Conservation (phyloP, 352 stramenopile species). For the Peronospora belbahrii region DNA sequence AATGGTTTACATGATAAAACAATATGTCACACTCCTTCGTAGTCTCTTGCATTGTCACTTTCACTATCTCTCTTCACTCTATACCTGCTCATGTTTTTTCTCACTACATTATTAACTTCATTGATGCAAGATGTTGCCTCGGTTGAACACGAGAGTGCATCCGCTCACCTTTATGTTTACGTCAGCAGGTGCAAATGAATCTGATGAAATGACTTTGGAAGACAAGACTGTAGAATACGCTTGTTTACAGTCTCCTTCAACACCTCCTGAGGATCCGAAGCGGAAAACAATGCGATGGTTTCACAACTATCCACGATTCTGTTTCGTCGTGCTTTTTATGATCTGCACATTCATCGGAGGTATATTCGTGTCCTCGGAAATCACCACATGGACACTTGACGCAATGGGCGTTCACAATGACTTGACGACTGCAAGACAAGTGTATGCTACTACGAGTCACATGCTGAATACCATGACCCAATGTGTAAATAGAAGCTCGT, state of each 20-base stretch:
- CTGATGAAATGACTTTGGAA: not conserved
- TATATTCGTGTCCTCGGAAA: slow-evolving; percentile 31
- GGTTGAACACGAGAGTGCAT: slow-evolving; percentile 19
- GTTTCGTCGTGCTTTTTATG: slow-evolving; percentile 48
- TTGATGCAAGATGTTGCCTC: slow-evolving; percentile 11
- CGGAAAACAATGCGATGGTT: slow-evolving; percentile 19
- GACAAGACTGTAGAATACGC: slow-evolving; percentile 7
- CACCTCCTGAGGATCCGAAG: not conserved
- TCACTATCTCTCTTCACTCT: not conserved
- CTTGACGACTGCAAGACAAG: slow-evolving; percentile 20
- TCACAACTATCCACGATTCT: slow-evolving; percentile 37
- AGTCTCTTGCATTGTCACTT: not conserved
- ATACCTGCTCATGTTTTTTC: no score
- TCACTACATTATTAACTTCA: slow-evolving; percentile 3
- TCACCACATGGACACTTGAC: slow-evolving; percentile 28
- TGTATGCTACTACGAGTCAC: slow-evolving; percentile 26
- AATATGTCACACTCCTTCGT: not conserved
- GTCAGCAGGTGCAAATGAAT: not conserved
- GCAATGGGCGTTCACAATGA: slow-evolving; percentile 22
- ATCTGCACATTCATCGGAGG: slow-evolving; percentile 34
- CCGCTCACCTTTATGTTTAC: slow-evolving; percentile 7
- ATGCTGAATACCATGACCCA: slow-evolving; percentile 25
- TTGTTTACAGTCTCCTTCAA: slow-evolving; percentile 15
- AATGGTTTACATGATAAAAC: no score
- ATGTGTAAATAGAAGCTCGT: slow-evolving; percentile 28